Evolutionary conservation across 2,329 filamentous ascomycete species (phyloP).

Genomic region (Teratosphaeria epicoccoides): DNA sequence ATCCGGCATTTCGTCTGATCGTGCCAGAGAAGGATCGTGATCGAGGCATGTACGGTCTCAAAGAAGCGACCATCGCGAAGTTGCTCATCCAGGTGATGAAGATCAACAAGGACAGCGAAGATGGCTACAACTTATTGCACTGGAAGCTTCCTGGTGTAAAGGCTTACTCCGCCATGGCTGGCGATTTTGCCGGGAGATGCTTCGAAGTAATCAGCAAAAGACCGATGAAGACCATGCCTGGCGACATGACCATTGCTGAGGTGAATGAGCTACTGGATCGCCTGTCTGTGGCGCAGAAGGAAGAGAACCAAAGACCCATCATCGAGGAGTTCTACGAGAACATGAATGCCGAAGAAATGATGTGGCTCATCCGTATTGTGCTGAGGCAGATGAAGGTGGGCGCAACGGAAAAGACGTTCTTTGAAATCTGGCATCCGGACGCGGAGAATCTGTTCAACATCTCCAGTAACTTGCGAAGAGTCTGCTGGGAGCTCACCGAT

Average conservation of each 20-base stretch:
- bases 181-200: constrained; percentile 86
- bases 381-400: constrained; percentile 66
- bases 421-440: constrained; percentile 53
- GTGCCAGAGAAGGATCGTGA: constrained; percentile 88
- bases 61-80: constrained; percentile 83
- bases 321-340: constrained; percentile 73
- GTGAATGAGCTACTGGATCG: constrained; percentile 79
- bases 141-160: constrained; percentile 82
- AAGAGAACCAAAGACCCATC: constrained; percentile 74
- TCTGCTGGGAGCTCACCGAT: constrained; percentile 88
- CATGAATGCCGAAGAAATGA: constrained; percentile 89
- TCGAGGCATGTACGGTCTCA: constrained; percentile 83
- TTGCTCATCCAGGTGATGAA: constrained; percentile 86
- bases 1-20: constrained; percentile 83
- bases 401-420: constrained; percentile 78
- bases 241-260: constrained; percentile 74
- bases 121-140: constrained; percentile 72
- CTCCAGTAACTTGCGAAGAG: constrained; percentile 76
- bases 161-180: constrained; percentile 55
- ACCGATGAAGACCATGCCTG: constrained; percentile 60
- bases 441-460: constrained; percentile 62
- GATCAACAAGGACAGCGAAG: constrained; percentile 81
- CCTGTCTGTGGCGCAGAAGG: constrained; percentile 62
- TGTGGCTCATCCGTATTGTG: constrained; percentile 91
- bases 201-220: constrained; percentile 78